Evolutionary conservation across 108 stramenopile genomes (phyloP).

Genomic region (Fistulifera solaris): DNA sequence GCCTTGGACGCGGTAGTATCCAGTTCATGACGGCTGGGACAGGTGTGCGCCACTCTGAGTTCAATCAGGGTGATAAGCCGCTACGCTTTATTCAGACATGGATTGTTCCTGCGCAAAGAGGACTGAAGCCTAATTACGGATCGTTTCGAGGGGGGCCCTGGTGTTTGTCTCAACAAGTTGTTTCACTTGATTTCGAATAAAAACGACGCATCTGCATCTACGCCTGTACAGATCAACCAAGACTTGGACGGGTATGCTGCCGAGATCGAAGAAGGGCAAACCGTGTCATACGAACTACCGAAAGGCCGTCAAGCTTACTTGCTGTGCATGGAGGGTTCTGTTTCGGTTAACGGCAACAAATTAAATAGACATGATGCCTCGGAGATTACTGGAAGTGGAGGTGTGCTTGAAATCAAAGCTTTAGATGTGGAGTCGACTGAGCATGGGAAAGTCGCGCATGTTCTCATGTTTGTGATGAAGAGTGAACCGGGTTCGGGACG

Average conservation of each 20-base stretch:
- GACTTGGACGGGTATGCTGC: constrained; percentile 57
- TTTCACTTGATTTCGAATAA: constrained; percentile 51
- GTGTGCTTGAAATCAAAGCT: constrained; percentile 22
- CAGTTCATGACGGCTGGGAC: constrained; percentile 81
- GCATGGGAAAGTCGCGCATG: constrained; percentile 35
- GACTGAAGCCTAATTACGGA: constrained; percentile 60
- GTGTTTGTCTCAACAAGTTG: constrained; percentile 28
- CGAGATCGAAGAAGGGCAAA: constrained; percentile 40
- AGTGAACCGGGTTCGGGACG: constrained; percentile 25
- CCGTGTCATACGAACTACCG: constrained; percentile 16
- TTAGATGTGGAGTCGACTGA: constrained; percentile 28
- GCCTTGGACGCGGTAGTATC: constrained; percentile 53
- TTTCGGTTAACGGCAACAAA: constrained; percentile 31
- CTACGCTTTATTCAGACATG: constrained; percentile 82
- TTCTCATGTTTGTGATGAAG: constrained; percentile 46
- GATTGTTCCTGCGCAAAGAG: constrained; percentile 43
- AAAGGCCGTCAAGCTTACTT: constrained; percentile 59
- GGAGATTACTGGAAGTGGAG: constrained; percentile 32
- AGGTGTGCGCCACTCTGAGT: constrained; percentile 68
- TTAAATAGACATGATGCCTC: constrained; percentile 44
- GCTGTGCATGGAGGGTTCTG: constrained; percentile 60
- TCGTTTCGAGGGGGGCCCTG: constrained; percentile 16
- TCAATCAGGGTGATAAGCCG: constrained; percentile 42
- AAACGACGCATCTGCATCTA: constrained; percentile 2
- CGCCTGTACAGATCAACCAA: constrained; percentile 58